phyloP scores from a whole-genome alignment of 139 green algal genomes.

The Chlorella sp. region DNA sequence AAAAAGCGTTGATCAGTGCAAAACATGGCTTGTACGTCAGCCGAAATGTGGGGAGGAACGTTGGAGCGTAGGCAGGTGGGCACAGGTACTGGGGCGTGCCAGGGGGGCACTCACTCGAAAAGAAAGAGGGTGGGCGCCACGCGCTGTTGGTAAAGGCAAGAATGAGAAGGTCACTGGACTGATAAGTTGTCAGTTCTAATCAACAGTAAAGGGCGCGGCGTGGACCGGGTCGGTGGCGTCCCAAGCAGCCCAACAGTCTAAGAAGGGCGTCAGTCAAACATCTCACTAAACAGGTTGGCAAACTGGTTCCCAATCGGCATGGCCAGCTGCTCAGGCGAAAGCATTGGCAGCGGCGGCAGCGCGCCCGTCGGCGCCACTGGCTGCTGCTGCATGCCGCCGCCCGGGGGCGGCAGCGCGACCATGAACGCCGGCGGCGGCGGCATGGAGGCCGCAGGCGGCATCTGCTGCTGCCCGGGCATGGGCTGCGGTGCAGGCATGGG shows the following conservation, averaged over 20 bases:
- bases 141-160: neutral
- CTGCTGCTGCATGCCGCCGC: neutral
- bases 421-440: neutral
- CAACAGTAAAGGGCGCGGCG: too few species aligned
- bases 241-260: too few species aligned
- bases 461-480: neutral
- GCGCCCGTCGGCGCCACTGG: neutral
- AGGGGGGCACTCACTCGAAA: too few species aligned
- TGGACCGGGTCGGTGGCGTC: too few species aligned
- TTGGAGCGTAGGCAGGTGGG: too few species aligned
- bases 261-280: constrained; percentile 21
- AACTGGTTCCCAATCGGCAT: neutral
- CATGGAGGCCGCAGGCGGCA: neutral
- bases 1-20: too few species aligned
- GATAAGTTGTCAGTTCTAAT: neutral
- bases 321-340: neutral
- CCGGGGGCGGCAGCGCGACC: neutral
- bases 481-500: constrained; percentile 1
- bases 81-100: too few species aligned
- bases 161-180: neutral
- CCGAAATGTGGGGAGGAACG: too few species aligned
- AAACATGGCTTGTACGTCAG: too few species aligned
- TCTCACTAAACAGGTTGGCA: constrained; percentile 27
- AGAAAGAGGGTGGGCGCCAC: too few species aligned
- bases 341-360: neutral